Evolutionary conservation across 176 grass and related monocot species (phyloP).

Genomic region (Calamus simplicifolius): DNA sequence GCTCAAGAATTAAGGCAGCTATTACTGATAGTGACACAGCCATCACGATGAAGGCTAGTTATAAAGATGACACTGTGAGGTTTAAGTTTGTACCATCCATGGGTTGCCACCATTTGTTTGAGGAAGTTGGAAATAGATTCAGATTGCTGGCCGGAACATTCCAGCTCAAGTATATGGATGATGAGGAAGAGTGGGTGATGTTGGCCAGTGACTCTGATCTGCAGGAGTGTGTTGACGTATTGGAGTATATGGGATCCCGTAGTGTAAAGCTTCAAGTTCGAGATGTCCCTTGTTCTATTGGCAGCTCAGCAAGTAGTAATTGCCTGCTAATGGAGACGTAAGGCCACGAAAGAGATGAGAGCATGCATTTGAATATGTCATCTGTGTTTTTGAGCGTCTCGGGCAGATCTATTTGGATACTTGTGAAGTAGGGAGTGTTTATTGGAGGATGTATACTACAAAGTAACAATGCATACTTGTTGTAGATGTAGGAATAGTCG

Average conservation of each 20-base stretch:
- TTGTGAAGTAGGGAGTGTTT: too few relatives aligned
- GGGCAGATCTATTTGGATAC: too few relatives aligned
- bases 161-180: slow-evolving; percentile 83
- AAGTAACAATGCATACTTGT: too few relatives aligned
- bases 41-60: slow-evolving; percentile 75
- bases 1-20: neutral
- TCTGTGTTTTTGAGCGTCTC: too few relatives aligned
- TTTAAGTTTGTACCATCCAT: slow-evolving; percentile 61
- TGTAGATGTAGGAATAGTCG: too few relatives aligned
- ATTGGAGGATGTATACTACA: too few relatives aligned
- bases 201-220: slow-evolving; percentile 63
- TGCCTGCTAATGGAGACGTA: slow-evolving; percentile 39
- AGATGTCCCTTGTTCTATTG: slow-evolving; percentile 24
- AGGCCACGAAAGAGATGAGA: slow-evolving; percentile 10
- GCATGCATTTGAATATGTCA: neutral
- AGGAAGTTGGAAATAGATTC: slow-evolving; percentile 80
- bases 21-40: slow-evolving; percentile 16
- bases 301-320: slow-evolving; percentile 61
- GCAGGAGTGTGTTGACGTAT: slow-evolving; percentile 67
- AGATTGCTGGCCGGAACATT: slow-evolving; percentile 45
- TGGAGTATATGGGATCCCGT: slow-evolving; percentile 42
- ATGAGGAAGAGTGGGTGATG: slow-evolving; percentile 93
- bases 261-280: slow-evolving; percentile 65
- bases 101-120: slow-evolving; percentile 55
- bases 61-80: slow-evolving; percentile 64